A percentile compares a stretch with the other conserved stretches of the same genome.
phyloP scores from a whole-genome alignment of 306 rosid species.

The Boehmeria nivea region DNA sequence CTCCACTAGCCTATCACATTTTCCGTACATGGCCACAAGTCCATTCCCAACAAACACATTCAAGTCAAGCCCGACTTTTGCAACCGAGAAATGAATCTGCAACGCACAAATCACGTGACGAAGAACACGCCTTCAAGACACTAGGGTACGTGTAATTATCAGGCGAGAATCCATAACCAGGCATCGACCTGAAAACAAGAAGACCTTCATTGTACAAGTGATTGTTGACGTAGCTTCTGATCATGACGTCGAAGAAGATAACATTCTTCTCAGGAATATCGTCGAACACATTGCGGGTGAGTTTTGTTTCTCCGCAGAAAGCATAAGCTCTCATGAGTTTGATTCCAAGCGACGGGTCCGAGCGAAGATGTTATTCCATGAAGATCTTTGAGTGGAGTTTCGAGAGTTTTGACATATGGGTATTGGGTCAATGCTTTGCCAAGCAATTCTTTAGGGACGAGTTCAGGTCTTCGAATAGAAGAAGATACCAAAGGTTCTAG shows the following conservation, averaged over 20 bases:
- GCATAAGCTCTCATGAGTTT: constrained; percentile 67
- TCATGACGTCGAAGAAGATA: no score
- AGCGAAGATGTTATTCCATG: no score
- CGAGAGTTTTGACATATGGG: constrained; percentile 53
- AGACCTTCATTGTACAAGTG: constrained; percentile 37
- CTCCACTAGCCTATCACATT: no score
- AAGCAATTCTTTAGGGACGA: constrained; percentile 19
- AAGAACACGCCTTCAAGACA: no score
- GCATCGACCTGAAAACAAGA: constrained; percentile 44
- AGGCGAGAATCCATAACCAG: constrained; percentile 35
- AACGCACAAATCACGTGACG: no score
- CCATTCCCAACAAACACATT: no score
- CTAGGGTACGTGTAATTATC: no score
- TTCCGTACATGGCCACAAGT: no score
- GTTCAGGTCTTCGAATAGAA: constrained; percentile 18
- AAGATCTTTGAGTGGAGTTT: constrained; percentile 43
- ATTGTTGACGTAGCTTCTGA: no score
- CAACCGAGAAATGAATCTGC: no score
- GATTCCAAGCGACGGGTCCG: constrained; percentile 44
- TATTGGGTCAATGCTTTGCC: constrained; percentile 31
- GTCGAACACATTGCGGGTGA: constrained; percentile 52
- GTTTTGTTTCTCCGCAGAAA: constrained; percentile 36
- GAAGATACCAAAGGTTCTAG: constrained; percentile 28
- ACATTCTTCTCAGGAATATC: no score
- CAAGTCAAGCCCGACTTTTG: no score